Evolutionary conservation across 192 early-diverging fungal genomes (phyloP).

Genomic region (Radiomyces spectabilis): DNA sequence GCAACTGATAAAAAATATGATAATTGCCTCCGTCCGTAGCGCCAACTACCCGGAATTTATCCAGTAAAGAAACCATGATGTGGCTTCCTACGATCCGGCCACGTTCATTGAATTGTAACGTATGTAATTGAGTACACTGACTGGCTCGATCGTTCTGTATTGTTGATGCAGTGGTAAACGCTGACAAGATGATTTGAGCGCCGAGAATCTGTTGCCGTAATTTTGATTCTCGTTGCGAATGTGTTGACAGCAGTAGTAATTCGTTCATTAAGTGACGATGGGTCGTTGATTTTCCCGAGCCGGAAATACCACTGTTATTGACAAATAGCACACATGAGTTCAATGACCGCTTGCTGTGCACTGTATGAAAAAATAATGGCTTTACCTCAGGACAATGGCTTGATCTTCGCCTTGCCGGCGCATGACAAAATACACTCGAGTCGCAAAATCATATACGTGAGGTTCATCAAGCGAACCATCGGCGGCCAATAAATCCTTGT

Average conservation of each 20-base stretch:
- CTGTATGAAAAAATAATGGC: not conserved
- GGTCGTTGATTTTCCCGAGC: constrained; percentile 79
- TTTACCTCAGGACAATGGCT: constrained; percentile 52
- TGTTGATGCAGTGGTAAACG: constrained; percentile 71
- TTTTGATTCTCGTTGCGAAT: constrained; percentile 69
- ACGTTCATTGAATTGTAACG: constrained; percentile 84
- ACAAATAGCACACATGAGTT: constrained; percentile 1
- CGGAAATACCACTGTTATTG: constrained; percentile 67
- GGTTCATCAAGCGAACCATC: constrained; percentile 33
- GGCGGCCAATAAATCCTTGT: constrained; percentile 26
- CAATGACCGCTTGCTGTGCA: not conserved
- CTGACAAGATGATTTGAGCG: constrained; percentile 65
- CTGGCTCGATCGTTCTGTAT: constrained; percentile 58
- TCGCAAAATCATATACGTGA: constrained; percentile 62
- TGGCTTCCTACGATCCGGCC: constrained; percentile 82
- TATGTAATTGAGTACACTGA: constrained; percentile 73
- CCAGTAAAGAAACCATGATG: constrained; percentile 60
- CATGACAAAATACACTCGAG: constrained; percentile 63
- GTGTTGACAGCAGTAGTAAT: constrained; percentile 65
- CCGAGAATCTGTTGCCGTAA: constrained; percentile 63
- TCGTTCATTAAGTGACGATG: constrained; percentile 65
- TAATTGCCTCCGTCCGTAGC: constrained; percentile 56
- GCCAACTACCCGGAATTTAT: constrained; percentile 51
- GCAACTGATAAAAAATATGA: constrained; percentile 78
- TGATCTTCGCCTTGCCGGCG: constrained; percentile 62